Evolutionary conservation across 2,329 filamentous ascomycete genomes (phyloP).

Genomic region (Verticillium klebahnii): DNA sequence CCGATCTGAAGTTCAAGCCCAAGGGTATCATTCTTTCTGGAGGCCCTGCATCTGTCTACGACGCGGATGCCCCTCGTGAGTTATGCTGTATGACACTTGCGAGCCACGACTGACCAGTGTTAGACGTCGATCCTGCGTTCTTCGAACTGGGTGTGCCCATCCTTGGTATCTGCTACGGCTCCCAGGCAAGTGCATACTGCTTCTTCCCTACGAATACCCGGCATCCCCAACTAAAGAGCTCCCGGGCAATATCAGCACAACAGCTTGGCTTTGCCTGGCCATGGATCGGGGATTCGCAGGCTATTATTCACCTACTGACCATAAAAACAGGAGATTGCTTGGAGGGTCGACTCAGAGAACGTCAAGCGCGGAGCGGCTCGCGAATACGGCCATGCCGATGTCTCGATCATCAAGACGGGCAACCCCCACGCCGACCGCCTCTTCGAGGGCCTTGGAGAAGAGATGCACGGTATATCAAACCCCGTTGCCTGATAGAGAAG

Average conservation of each 20-base stretch:
- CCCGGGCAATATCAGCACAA: too few relatives aligned
- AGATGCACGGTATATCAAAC: conserved; percentile 42
- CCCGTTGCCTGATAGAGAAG: too few relatives aligned
- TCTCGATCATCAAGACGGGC: conserved; percentile 56
- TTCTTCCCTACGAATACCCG: too few relatives aligned
- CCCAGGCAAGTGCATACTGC: conserved; percentile 15
- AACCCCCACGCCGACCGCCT: conserved; percentile 66
- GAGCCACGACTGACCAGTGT: conserved; percentile 6
- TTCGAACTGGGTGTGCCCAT: conserved; percentile 69
- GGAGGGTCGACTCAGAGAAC: conserved; percentile 50
- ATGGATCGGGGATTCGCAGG: too few relatives aligned
- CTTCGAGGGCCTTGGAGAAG: conserved; percentile 69
- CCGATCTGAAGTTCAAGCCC: not conserved
- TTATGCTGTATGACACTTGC: not conserved
- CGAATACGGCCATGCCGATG: conserved; percentile 26
- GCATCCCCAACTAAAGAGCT: too few relatives aligned
- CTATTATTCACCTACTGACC: not conserved
- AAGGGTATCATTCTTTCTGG: not conserved
- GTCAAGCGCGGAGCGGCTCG: conserved; percentile 14
- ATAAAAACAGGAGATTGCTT: conserved; percentile 62
- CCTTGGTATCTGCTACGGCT: conserved; percentile 56
- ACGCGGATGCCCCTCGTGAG: conserved; percentile 59
- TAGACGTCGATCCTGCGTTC: conserved; percentile 71
- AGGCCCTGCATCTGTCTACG: conserved; percentile 69
- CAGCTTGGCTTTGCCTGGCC: too few relatives aligned